Evolutionary conservation across 495 filamentous ascomycete genomes (phyloP).

Genomic region (Aspergillus egyptiacus): DNA sequence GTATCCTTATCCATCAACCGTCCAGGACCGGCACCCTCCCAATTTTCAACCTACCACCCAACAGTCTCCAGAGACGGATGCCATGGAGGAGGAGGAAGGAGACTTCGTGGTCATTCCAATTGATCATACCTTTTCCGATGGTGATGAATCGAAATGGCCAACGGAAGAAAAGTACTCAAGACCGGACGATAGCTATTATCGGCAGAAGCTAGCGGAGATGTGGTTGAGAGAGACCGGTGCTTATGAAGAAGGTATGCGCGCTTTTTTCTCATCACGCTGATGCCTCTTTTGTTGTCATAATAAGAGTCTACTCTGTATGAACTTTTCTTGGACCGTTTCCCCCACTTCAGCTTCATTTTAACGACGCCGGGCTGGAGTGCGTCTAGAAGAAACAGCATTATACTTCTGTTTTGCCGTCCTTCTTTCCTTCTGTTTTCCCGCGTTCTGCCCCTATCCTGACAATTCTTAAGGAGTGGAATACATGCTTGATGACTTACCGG

Average conservation of each 20-base stretch:
- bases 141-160: constrained; percentile 30
- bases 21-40: background rate
- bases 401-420: no score
- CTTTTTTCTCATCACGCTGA: constrained; percentile 1
- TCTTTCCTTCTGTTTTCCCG: no score
- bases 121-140: constrained; percentile 29
- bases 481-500: constrained; percentile 47
- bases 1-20: background rate
- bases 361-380: no score
- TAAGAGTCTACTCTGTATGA: background rate
- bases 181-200: constrained; percentile 22
- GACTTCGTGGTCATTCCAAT: constrained; percentile 29
- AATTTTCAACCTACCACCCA: background rate
- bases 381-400: no score
- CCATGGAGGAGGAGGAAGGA: constrained; percentile 11
- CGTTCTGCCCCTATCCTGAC: constrained; percentile 7
- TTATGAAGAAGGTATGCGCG: constrained; percentile 31
- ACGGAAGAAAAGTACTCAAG: constrained; percentile 18
- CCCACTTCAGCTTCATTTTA: no score
- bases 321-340: no score
- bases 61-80: background rate
- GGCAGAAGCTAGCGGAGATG: constrained; percentile 28
- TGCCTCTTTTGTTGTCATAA: background rate
- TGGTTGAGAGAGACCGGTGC: constrained; percentile 34
- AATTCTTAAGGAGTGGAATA: constrained; percentile 37